Evolutionary conservation across 805 yeast species (phyloP), one percentile per base, ranked within the genome.

Genomic region (Wickerhamomyces bovis): DNA sequence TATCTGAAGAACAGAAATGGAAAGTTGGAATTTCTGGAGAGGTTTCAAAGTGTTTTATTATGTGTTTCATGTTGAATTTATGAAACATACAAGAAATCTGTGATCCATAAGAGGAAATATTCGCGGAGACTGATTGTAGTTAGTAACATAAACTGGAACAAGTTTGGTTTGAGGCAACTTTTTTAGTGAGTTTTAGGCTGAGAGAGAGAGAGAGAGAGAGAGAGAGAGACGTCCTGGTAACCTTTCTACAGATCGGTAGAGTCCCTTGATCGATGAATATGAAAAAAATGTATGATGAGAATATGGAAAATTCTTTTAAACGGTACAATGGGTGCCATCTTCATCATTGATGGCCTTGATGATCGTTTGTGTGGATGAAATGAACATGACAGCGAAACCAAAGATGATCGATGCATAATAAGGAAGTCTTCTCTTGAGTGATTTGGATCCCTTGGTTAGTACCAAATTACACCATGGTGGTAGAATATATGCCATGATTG

Each of bases 401-500:
- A 92, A 89, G 0, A 65, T 61, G 9, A 83, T 76, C 57, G 94
- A 83, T 0, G 68, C 66, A 48, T 77, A 74, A 52, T 81, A 76
- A 0, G 89, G 84, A 0, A 81, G 36, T 43, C 77, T 80, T 47
- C 78, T 75, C 41, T 51, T 48, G 38, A 47, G 48, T 39, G 69
- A 51, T 55, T 72, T 78, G 50, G 55, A 67, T 45, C 60, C 68
- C 47, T 68, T 62, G 0, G 89, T 77, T 56, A 90, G 73, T 51
- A 83, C 80, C 50, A 89, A 63, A 56, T 76, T 85, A 56, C 97
- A 90, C 62, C 83, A 62, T 3, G 97, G 96, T 0, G 98, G 98
- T 16, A 90, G 68, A 20, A 90, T 88, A 61, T 87, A 90, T 0
- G 98, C 97, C 84, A 92, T 83, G 35, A 86, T 70, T 18, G 95